These are phyloP conservation scores for Stevia rebaudiana DNA, from an alignment of 140 eudicot species.

Conservation along the genomic window DNA sequence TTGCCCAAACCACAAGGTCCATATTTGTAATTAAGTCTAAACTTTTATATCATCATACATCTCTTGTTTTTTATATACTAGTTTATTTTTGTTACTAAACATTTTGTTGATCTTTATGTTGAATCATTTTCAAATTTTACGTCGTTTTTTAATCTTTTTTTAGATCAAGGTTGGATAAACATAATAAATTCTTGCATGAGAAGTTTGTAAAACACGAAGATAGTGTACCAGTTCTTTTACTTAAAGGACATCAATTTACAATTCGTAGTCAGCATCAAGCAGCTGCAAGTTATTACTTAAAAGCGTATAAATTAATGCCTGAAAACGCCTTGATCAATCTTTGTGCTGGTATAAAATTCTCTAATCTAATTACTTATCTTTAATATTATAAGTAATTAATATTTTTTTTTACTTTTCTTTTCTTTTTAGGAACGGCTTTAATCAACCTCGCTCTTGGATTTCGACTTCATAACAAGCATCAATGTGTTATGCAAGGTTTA, in stretches of 20 bases:
- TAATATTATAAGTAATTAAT: not conserved
- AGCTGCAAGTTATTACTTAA: slow-evolving; percentile 77
- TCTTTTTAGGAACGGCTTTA: slow-evolving; percentile 56
- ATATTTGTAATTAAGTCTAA: too few species aligned
- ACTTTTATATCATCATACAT: too few species aligned
- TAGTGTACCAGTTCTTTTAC: slow-evolving; percentile 61
- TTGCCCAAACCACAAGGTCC: too few species aligned
- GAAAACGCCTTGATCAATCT: slow-evolving; percentile 77
- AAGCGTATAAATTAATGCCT: slow-evolving; percentile 86
- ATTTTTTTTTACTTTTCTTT: not conserved
- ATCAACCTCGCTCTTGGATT: slow-evolving; percentile 76
- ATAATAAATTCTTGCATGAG: slow-evolving; percentile 56
- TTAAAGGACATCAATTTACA: slow-evolving; percentile 69
- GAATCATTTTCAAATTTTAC: not conserved
- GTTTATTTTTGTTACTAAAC: not conserved
- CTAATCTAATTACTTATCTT: not conserved
- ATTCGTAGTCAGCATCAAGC: slow-evolving; percentile 73
- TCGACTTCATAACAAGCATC: slow-evolving; percentile 84
- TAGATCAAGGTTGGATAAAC: slow-evolving; percentile 53
- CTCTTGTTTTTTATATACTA: too few species aligned
- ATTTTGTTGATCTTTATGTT: slow-evolving; percentile 2
- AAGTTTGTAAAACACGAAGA: slow-evolving; percentile 54
- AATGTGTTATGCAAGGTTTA: slow-evolving; percentile 71
- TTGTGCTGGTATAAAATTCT: slow-evolving; percentile 53
- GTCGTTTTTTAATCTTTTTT: not conserved